Conservation (phyloP, 768 basidiomycete species). For the Termitomyces bulborhizus region DNA sequence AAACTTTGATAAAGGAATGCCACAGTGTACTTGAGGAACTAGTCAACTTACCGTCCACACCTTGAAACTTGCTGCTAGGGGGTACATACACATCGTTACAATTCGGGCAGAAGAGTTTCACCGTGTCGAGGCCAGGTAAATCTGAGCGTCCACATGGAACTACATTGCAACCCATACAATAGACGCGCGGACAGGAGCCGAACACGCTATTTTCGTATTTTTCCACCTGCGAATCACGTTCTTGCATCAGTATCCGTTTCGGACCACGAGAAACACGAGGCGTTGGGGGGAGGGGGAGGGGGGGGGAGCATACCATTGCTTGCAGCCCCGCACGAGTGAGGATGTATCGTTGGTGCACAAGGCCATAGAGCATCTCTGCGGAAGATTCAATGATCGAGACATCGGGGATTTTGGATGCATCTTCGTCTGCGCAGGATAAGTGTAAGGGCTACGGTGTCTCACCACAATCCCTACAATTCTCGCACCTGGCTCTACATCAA, state of each 20-base stretch:
- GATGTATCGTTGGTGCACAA: slow-evolving; percentile 97
- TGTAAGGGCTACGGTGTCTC: slow-evolving; percentile 1
- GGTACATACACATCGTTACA: slow-evolving; percentile 97
- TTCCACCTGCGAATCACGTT: slow-evolving; percentile 57
- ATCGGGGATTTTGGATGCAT: slow-evolving; percentile 93
- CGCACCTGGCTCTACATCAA: slow-evolving; percentile 98
- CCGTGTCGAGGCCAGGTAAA: slow-evolving; percentile 93
- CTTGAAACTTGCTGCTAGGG: slow-evolving; percentile 91
- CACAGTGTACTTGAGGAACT: not conserved
- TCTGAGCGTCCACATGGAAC: slow-evolving; percentile 95
- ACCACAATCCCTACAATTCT: not conserved
- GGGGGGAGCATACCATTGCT: slow-evolving; percentile 68
- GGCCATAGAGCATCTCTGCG: slow-evolving; percentile 94
- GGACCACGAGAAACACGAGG: slow-evolving; percentile 6
- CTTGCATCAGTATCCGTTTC: slow-evolving; percentile 6
- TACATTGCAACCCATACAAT: slow-evolving; percentile 82
- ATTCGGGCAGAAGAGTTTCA: slow-evolving; percentile 96
- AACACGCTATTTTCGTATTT: slow-evolving; percentile 93
- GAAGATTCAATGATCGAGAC: slow-evolving; percentile 98
- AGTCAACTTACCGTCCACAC: slow-evolving; percentile 79
- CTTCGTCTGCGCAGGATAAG: slow-evolving; percentile 55
- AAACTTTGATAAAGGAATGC: slow-evolving; percentile 3
- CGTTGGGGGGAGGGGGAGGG: slow-evolving; percentile 16
- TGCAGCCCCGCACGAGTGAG: slow-evolving; percentile 90
- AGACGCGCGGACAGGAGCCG: slow-evolving; percentile 93